Base-by-base conservation (phyloP, 306 rosid genomes). In the Prunus davidiana region DNA sequence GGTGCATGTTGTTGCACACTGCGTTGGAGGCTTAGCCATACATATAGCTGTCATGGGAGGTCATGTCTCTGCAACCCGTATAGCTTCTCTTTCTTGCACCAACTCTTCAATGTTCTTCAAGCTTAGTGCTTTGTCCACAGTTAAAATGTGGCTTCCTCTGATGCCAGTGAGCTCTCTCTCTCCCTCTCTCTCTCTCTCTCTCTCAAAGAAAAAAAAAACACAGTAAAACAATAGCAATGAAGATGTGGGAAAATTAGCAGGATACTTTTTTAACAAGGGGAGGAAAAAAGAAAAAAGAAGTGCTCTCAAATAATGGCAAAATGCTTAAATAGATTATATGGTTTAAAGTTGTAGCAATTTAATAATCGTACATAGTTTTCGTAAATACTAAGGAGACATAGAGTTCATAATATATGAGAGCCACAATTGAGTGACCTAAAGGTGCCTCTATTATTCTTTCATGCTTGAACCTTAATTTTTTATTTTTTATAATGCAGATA, bases 91-190 rank as follows among this genome's bases (percentile, higher is more conserved):
- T 41, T 82, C 85, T 14, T 82, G 85, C 71, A 82, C 82, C 60
- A 82, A 78, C 63, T 77, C 85, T 67, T 82, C 85, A 61, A 82
- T 78, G 85, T 82, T 77, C 76, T 82, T 82, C 79, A 78, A 68
- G 50, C 79, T 82, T 12, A 82, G 51, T 54, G 32, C 74, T 20
- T 68, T 55, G 27, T 67, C 85, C 45, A 52, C 32, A 74, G 45
- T 78, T 61, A 82, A 82, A 78, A 78, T 78, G 85, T 78, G 82
- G 85, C 85, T 78, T 73, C 85, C 82, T 82, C 57, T 82, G 60
- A 5, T 82, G 62, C 79, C 79, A 0, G 85, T 78, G 52, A 78
- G 61, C 62, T 52, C 62, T 46, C 22, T 66, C 9, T 3, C 12
- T 19, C 3, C 12, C 25, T 41, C 66, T 2, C 64, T 3, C 41